Conservation (phyloP, 2,329 filamentous ascomycete genomes). For the Pseudocercospora pini-densiflorae region DNA sequence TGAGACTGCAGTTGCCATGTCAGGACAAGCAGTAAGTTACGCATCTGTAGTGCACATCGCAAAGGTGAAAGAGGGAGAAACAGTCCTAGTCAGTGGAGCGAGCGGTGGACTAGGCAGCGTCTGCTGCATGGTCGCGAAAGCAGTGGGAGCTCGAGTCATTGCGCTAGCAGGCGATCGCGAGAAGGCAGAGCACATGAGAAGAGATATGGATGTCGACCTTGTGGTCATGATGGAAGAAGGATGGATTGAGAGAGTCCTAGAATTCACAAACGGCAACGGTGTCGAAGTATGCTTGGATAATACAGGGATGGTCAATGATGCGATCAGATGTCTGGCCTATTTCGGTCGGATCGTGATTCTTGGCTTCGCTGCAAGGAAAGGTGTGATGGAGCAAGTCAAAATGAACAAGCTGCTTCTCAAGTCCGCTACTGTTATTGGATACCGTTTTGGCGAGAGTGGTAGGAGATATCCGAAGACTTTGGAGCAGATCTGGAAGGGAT, state of each 20-base stretch:
- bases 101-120: constrained; percentile 61
- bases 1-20: constrained; percentile 58
- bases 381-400: constrained; percentile 58
- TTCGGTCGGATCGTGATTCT: constrained; percentile 60
- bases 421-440: constrained; percentile 58
- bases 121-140: constrained; percentile 61
- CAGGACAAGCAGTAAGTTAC: constrained; percentile 60
- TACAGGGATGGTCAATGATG: constrained; percentile 61
- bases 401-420: constrained; percentile 62
- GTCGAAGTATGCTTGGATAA: constrained; percentile 64
- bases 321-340: constrained; percentile 59
- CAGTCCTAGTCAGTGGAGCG: constrained; percentile 60
- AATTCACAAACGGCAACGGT: constrained; percentile 53
- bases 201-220: constrained; percentile 36
- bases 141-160: constrained; percentile 58
- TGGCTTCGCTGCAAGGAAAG: constrained; percentile 61
- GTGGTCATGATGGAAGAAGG: constrained; percentile 49
- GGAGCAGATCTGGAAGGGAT: constrained; percentile 56
- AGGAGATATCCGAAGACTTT: constrained; percentile 55
- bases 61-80: constrained; percentile 51
- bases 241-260: constrained; percentile 60
- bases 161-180: constrained; percentile 55
- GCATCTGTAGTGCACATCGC: constrained; percentile 53
- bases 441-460: constrained; percentile 63
- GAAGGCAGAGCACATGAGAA: constrained; percentile 47